Evolutionary conservation across 495 filamentous ascomycete species (phyloP).

Genomic region (Lepraria neglecta): DNA sequence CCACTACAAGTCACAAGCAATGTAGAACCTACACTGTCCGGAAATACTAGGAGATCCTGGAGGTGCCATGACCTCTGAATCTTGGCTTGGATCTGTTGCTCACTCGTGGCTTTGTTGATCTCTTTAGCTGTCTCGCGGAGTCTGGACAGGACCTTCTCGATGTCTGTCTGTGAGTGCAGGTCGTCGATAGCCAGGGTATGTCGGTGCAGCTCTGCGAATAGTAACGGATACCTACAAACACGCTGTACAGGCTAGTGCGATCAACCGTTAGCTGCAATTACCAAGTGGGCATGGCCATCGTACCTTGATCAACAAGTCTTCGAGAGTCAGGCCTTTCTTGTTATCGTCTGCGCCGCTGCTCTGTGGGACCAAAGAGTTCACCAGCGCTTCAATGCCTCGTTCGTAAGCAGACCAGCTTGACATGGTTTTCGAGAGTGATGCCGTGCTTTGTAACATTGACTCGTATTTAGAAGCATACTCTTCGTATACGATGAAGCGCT

Average conservation of each 20-base stretch:
- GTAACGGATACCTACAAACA: conserved; percentile 83
- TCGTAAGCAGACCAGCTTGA: conserved; percentile 77
- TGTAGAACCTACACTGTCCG: conserved; percentile 54
- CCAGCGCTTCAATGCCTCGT: conserved; percentile 79
- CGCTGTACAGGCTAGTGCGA: conserved; percentile 75
- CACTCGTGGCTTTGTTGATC: conserved; percentile 72
- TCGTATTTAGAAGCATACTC: conserved; percentile 86
- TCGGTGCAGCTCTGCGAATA: conserved; percentile 76
- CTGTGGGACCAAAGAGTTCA: conserved; percentile 64
- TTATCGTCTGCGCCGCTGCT: conserved; percentile 56
- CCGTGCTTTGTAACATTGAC: conserved; percentile 67
- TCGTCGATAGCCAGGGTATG: conserved; percentile 79
- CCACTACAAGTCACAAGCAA: not conserved
- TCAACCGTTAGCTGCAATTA: not conserved
- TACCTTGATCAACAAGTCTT: conserved; percentile 89
- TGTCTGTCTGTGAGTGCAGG: conserved; percentile 68
- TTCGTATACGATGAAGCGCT: conserved; percentile 76
- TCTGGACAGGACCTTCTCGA: conserved; percentile 64
- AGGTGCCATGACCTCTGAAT: conserved; percentile 71
- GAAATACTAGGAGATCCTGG: conserved; percentile 69
- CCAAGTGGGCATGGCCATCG: not conserved
- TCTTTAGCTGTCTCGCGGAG: conserved; percentile 64
- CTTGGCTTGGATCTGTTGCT: conserved; percentile 42
- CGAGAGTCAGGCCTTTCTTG: conserved; percentile 69
- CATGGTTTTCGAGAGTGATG: conserved; percentile 58